Evolutionary conservation across 306 rosid genomes (phyloP).

Genomic region (Senna siamea): DNA sequence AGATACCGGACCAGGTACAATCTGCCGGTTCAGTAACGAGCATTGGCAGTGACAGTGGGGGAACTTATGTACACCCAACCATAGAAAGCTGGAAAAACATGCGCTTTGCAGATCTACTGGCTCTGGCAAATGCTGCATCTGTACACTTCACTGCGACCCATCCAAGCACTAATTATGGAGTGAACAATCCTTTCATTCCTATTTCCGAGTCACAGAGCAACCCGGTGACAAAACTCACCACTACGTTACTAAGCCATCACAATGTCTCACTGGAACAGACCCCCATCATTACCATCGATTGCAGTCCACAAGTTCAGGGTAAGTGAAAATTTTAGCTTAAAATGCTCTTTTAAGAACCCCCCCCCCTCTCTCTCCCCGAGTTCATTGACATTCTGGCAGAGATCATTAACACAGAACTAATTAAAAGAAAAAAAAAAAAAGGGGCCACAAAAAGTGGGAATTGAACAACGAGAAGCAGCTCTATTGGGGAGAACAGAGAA

Average conservation of each 20-base stretch:
- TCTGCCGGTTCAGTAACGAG: neutral
- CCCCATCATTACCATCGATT: neutral
- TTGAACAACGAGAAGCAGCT: neutral
- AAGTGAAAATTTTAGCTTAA: conserved; percentile 9
- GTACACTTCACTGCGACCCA: neutral
- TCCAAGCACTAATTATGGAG: conserved; percentile 4
- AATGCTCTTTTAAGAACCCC: neutral
- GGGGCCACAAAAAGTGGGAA: neutral
- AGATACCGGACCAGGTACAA: neutral
- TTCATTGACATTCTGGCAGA: neutral
- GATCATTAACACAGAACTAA: neutral
- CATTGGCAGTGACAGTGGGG: conserved; percentile 27
- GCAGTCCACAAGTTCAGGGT: conserved; percentile 39
- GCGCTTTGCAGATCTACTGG: conserved; percentile 34
- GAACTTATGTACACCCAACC: conserved; percentile 1
- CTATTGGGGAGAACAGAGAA: neutral
- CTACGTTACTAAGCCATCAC: neutral
- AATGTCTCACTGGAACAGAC: conserved; percentile 2
- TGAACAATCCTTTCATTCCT: conserved; percentile 24
- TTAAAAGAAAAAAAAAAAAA: neutral
- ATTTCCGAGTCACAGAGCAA: neutral
- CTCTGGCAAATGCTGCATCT: conserved; percentile 32
- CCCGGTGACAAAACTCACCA: no score
- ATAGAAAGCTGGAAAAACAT: conserved; percentile 12
- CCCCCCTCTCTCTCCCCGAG: neutral